Base-by-base conservation (phyloP, 2,329 filamentous ascomycete species). In the Nothomitra cinnamomea region DNA sequence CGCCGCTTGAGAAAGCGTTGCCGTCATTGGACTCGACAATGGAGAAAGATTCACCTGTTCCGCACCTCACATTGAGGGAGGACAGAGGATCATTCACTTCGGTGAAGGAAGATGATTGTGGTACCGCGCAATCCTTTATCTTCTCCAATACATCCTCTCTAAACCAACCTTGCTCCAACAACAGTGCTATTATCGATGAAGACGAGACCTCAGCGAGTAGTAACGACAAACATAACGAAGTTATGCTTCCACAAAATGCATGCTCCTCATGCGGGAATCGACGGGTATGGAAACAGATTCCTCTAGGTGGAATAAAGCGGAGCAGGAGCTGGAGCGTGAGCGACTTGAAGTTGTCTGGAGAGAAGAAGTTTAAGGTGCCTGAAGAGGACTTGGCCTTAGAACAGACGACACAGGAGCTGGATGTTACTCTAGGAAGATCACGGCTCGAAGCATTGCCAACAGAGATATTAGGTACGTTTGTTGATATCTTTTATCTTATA, bases 391-490 rank as follows among this genome's bases (percentile, higher is more conserved):
- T 57, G 50, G n/a, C 25, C 1, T 28, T 35, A 15, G 60, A 60
- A 52, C 56, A 60, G 15, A 55, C 63, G 43, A 58, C 58, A 32
- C 52, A 57, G 19, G 57, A 60, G 57, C 57, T 62, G 59, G 45
- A 63, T 59, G 52, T 62, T 57, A 25, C 8, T 2, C 13, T 36
- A 21, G 36, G 49, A 3, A 19, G 25, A 3, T 55, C 53, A 15
- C 21, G 28, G 24, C 68, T 89, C 41, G 85, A 88, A 70, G 76
- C 66, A 56, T 72, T 89, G 6, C 84, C 84, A 0, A 72, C 76
- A 52, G 84, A 88, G 67, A 70, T 88, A 58, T 74, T 86, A 55
- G 77, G 83, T 87, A 74, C 68, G 80, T 71, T 32, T 43, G 38
- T 56, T 54, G 53, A 32, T 56, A 8, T 43, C 8, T 12, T 45